A percentile compares a stretch with the other conserved stretches of the same genome.
phyloP scores from a whole-genome alignment of 345 rosid genomes.

The Bruguiera parviflora region DNA sequence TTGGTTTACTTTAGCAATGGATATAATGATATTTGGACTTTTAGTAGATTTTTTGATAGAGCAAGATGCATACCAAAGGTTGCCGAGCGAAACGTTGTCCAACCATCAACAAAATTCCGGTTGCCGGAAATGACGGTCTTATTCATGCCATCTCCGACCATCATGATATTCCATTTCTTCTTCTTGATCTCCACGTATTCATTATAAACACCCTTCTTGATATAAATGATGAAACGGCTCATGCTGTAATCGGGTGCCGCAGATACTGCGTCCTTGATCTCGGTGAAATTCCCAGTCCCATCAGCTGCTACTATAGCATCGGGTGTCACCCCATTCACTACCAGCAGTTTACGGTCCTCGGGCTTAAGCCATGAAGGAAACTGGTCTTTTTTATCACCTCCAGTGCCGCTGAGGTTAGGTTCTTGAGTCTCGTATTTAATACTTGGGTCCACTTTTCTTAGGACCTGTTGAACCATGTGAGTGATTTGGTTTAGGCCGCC shows the following conservation, averaged over 20 bases:
- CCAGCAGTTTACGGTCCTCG: constrained; percentile 37
- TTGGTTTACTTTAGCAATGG: too few relatives aligned
- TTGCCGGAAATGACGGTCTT: constrained; percentile 37
- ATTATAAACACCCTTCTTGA: constrained; percentile 32
- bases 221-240: constrained; percentile 14
- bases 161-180: constrained; percentile 34
- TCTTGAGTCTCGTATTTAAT: constrained; percentile 21
- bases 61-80: constrained; percentile 28
- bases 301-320: constrained; percentile 28
- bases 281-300: constrained; percentile 30
- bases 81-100: constrained; percentile 32
- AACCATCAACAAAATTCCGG: constrained; percentile 32
- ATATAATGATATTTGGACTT: too few relatives aligned
- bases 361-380: constrained; percentile 64
- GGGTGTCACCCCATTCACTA: constrained; percentile 14
- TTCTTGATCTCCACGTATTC: constrained; percentile 35
- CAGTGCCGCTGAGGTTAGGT: not conserved
- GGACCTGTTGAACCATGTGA: constrained; percentile 44
- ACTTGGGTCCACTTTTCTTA: constrained; percentile 47
- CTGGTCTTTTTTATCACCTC: constrained; percentile 4
- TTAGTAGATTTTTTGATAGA: too few relatives aligned
- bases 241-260: constrained; percentile 22
- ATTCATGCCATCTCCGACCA: constrained; percentile 40
- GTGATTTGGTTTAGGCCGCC: constrained; percentile 53
- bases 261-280: constrained; percentile 25